Evolutionary conservation across 108 stramenopile genomes (phyloP), one percentile per base, ranked within the genome.

Genomic region (Nannochloropsis oceanica): DNA sequence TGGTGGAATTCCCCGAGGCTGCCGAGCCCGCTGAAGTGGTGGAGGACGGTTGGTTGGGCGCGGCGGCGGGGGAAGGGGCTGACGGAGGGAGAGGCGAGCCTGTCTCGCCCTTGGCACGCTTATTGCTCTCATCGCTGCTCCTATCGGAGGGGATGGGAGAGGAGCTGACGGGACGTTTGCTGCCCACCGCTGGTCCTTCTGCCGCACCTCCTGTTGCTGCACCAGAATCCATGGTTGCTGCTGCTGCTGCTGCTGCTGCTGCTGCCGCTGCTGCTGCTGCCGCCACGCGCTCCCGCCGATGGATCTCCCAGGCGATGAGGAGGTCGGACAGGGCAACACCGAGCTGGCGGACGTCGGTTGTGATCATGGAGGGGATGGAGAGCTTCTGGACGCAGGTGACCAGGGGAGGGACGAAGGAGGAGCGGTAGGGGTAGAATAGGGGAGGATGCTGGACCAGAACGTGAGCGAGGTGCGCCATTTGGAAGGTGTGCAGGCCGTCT

Each of bases 321-420:
- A 97, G 90, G 50, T 96, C 94, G 11, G 95, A 92, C 14, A 96
- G 89, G 24, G 91, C 88, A 1, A 96, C 86, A 11, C 94, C 89
- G 26, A 99, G 91, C 26, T 88, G 81, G 26, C 94, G 87, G 83
- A 93, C 92, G 83, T 97, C 95, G 9, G 92, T 43, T 50, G 92
- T 87, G 14, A 83, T 27, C 43, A 43, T 42, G 25, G 43, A 83
- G 83, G 42, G 83, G 20, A 43, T n/a, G 43, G 24, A 79, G 27
- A 86, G 44, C 0, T 26, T 82, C 85, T 50, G 81, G n/a, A 82
- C 42, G 34, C 82, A 94, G 3, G 92, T 92, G 12, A 97, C 92
- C 93, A 99, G 93, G 44, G 94, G 93, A 14, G 93, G 91, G 11
- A 94, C 89, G 85, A 99, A 92, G 43, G 89, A 43, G 84, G 44